Evolutionary conservation across 2,329 filamentous ascomycete genomes (phyloP).

Genomic region (Beauveria varroae): DNA sequence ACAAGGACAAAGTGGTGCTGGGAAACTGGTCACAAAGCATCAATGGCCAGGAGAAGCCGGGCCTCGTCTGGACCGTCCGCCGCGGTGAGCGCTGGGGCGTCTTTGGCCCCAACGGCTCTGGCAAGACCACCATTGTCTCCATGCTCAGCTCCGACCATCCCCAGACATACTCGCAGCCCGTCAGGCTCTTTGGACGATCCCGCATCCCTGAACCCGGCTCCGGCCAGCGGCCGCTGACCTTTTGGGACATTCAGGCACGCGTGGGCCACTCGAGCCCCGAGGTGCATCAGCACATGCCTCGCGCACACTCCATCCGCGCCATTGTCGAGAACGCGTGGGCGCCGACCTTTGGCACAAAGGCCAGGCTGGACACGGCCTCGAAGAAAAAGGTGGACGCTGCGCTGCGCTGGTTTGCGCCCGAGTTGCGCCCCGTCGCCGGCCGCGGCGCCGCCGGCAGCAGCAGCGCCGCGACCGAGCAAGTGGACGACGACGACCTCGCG

Average conservation of each 20-base stretch:
- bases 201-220: constrained; percentile 68
- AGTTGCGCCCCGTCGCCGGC: constrained; percentile 54
- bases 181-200: constrained; percentile 76
- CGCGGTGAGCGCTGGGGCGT: constrained; percentile 85
- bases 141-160: constrained; percentile 94
- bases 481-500: constrained; percentile 26
- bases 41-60: constrained; percentile 43
- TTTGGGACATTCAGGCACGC: constrained; percentile 85
- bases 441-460: no score
- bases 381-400: constrained; percentile 57
- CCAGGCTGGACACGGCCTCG: constrained; percentile 53
- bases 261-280: constrained; percentile 93
- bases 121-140: constrained; percentile 90
- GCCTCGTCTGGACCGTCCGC: constrained; percentile 75
- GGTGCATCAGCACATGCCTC: constrained; percentile 87
- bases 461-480: background rate
- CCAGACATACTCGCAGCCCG: constrained; percentile 82
- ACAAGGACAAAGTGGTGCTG: constrained; percentile 68
- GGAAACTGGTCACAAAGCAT: constrained; percentile 66
- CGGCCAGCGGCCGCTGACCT: constrained; percentile 63
- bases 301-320: constrained; percentile 62
- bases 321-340: constrained; percentile 84
- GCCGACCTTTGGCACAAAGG: constrained; percentile 70
- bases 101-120: constrained; percentile 89
- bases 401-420: constrained; percentile 68